Conservation (phyloP, 139 green algal species). For the Haematococcus lacustris region DNA sequence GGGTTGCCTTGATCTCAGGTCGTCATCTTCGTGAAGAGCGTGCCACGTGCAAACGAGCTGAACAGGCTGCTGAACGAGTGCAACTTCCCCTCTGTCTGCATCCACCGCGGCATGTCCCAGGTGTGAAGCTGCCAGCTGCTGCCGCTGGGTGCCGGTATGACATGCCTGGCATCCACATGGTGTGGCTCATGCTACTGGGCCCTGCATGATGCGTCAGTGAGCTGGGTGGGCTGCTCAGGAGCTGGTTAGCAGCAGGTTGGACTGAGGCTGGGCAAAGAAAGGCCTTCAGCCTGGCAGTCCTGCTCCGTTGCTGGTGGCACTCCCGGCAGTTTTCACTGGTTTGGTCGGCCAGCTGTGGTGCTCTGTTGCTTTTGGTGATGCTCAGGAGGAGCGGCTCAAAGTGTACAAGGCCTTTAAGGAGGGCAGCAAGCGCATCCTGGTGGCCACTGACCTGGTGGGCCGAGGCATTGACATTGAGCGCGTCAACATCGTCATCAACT, state of each 20-base stretch:
- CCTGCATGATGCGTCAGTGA: too few species aligned
- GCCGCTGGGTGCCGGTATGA: too few species aligned
- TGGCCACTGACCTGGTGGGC: slow-evolving; percentile 96
- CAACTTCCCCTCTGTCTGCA: slow-evolving; percentile 96
- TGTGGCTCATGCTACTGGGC: too few species aligned
- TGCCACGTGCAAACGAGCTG: slow-evolving; percentile 75
- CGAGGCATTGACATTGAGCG: slow-evolving; percentile 98
- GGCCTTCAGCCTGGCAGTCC: too few species aligned
- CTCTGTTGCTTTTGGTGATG: not conserved
- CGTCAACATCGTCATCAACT: slow-evolving; percentile 99
- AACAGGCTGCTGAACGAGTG: slow-evolving; percentile 94
- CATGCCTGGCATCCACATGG: too few species aligned
- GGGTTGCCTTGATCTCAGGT: slow-evolving; percentile 44
- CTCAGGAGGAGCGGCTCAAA: slow-evolving; percentile 80
- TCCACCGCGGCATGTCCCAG: slow-evolving; percentile 51
- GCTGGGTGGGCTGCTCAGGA: too few species aligned
- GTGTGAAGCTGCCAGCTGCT: too few species aligned
- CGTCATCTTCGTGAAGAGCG: slow-evolving; percentile 89
- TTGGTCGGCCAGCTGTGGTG: too few species aligned
- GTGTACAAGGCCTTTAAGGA: slow-evolving; percentile 96
- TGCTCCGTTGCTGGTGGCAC: too few species aligned
- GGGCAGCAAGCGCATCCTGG: slow-evolving; percentile 89
- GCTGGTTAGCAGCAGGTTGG: too few species aligned
- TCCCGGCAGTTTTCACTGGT: too few species aligned
- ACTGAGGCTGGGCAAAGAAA: too few species aligned